Evolutionary conservation across 805 yeast species (phyloP).

Genomic region (Candida coquimbonensis): DNA sequence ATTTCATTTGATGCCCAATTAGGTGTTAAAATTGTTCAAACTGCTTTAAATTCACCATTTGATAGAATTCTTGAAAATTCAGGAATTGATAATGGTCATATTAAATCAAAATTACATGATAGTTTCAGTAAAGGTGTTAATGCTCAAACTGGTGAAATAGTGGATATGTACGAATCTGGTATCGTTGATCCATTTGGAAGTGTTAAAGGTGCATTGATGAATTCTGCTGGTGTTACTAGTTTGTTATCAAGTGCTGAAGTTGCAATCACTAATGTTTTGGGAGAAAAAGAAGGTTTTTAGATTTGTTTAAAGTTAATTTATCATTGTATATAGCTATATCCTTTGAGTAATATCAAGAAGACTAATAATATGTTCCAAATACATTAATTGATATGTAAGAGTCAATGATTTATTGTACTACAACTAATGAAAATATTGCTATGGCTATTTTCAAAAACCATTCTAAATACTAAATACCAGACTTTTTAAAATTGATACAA

Average conservation of each 20-base stretch:
- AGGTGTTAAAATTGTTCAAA: conserved; percentile 88
- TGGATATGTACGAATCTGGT: conserved; percentile 95
- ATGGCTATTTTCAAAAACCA: too few species aligned
- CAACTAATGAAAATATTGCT: too few species aligned
- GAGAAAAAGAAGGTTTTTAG: conserved; percentile 20
- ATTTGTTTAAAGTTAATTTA: not conserved
- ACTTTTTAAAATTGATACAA: too few species aligned
- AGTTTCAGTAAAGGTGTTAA: conserved; percentile 89
- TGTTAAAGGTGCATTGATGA: conserved; percentile 90
- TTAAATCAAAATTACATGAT: conserved; percentile 43
- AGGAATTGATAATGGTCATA: conserved; percentile 95
- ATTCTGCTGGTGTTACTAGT: conserved; percentile 97
- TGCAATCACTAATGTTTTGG: conserved; percentile 87
- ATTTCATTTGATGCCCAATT: conserved; percentile 81
- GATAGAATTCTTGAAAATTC: conserved; percentile 93
- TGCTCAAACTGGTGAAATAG: conserved; percentile 85
- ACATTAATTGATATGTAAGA: too few species aligned
- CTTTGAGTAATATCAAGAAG: too few species aligned
- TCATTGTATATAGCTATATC: too few species aligned
- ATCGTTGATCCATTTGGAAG: conserved; percentile 98
- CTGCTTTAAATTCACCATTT: conserved; percentile 94
- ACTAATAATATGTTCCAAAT: too few species aligned
- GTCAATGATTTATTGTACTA: too few species aligned
- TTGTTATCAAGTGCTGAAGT: conserved; percentile 97
- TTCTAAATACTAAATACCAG: too few species aligned